These are phyloP conservation scores for Calocybe cyanea DNA, from an alignment of 768 basidiomycete species.

Conservation along the genomic window DNA sequence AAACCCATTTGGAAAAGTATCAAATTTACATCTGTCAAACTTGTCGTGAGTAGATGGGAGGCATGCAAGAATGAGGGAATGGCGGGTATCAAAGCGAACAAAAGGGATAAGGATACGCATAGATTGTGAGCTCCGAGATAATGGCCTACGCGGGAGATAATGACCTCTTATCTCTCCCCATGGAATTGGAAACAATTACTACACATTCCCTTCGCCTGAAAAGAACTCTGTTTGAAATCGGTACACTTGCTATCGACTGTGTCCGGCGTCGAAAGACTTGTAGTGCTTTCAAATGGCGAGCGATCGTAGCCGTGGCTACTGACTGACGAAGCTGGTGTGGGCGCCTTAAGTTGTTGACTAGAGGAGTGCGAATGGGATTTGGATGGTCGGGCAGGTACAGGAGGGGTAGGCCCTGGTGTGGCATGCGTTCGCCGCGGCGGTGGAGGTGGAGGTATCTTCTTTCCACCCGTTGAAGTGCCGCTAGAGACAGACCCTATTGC, in stretches of 20 bases:
- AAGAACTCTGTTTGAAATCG: constrained; percentile 63
- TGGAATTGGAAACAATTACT: constrained; percentile 63
- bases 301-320: constrained; percentile 36
- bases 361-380: constrained; percentile 18
- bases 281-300: constrained; percentile 66
- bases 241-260: constrained; percentile 33
- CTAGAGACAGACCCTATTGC: constrained; percentile 15
- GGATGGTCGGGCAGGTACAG: constrained; percentile 43
- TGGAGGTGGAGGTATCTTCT: constrained; percentile 60
- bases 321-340: constrained; percentile 31
- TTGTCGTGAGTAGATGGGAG: not conserved
- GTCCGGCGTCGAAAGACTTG: constrained; percentile 35
- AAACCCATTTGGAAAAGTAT: too few relatives aligned
- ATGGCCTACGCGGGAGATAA: constrained; percentile 2
- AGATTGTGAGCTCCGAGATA: constrained; percentile 4
- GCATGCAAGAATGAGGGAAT: not conserved
- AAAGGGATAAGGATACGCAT: constrained; percentile 8
- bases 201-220: constrained; percentile 63
- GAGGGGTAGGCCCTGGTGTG: constrained; percentile 33
- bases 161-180: constrained; percentile 12
- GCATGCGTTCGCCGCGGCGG: constrained; percentile 51
- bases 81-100: constrained; percentile 7
- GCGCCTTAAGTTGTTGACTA: constrained; percentile 15
- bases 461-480: constrained; percentile 20
- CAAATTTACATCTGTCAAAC: too few relatives aligned